Evolutionary conservation across 176 grass and related monocot species (phyloP), one percentile per base, ranked within the genome.

Genomic region (Calamus simplicifolius): DNA sequence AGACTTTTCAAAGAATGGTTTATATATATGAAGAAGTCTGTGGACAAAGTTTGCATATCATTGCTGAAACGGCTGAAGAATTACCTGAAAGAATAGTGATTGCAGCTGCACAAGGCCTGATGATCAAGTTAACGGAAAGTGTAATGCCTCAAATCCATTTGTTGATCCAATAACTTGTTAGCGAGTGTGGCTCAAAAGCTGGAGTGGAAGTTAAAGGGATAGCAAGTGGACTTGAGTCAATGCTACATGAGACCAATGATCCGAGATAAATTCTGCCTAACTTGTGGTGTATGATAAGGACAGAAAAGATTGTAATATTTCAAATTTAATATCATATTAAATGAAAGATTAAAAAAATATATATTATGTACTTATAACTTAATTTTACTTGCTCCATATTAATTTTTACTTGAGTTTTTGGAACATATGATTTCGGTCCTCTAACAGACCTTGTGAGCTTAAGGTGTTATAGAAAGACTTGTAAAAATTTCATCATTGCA

Each of bases 121-220:
- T 73, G 54, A 98, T 92, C 25, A 87, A 98, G 64, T 88, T 98
- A 65, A 98, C 80, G 64, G 84, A 92, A 77, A 98, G 84, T 23
- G 1, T 23, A 23, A 23, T 1, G 21, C 21, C 1, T 1, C 1
- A 23, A 23, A 1, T 23, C 21, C 21, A 23, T 23, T 1, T 0
- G 21, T 23, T 23, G 21, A 23, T 23, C 21, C 81, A 91, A 82
- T 77, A 23, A 23, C 1, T 23, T 1, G 21, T 1, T 23, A 23
- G 21, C 21, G 21, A 23, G 21, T 23, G 1, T 23, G 21, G 84
- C 83, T 63, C 80, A 80, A 84, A 53, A 97, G 75, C 58, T 87
- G 73, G 57, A 97, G 72, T 53, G 91, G 1, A 23, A 23, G 0
- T 23, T 23, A 23, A 23, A 0, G 21, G 21, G 21, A n/a, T 23